Conservation (phyloP, 805 yeast genomes). For the Vanderwaltozyma polyspora region DNA sequence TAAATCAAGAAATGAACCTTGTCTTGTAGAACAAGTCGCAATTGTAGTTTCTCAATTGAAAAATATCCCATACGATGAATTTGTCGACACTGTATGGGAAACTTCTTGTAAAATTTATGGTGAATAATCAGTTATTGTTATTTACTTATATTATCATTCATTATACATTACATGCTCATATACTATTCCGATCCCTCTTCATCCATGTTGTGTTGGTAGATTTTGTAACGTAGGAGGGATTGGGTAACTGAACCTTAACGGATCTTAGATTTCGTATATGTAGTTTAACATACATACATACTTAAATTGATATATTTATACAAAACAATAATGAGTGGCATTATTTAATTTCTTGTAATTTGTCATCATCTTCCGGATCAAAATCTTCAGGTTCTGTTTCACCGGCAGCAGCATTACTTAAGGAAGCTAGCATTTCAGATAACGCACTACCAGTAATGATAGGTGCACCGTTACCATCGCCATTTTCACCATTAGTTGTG, state of each 20-base stretch:
- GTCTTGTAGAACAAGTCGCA: slow-evolving; percentile 72
- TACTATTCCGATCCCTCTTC: too few species aligned
- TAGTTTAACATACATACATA: too few species aligned
- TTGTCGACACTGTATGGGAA: slow-evolving; percentile 40
- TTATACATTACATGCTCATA: too few species aligned
- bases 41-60: slow-evolving; percentile 47
- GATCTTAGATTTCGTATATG: too few species aligned
- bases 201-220: too few species aligned
- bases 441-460: slow-evolving; percentile 55
- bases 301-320: too few species aligned
- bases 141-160: neutral
- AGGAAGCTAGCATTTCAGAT: slow-evolving; percentile 47
- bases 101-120: slow-evolving; percentile 39
- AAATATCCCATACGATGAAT: slow-evolving; percentile 30
- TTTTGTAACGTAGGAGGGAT: too few species aligned
- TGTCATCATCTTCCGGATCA: slow-evolving; percentile 8
- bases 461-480: slow-evolving; percentile 25
- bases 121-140: slow-evolving; percentile 1
- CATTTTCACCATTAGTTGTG: slow-evolving; percentile 21
- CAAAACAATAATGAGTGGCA: too few species aligned
- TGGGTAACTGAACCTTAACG: too few species aligned
- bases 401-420: slow-evolving; percentile 27
- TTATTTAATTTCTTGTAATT: slow-evolving; percentile 1
- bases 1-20: slow-evolving; percentile 88
- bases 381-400: slow-evolving; percentile 14